Base-by-base conservation (phyloP, 257 asterid species). In the Plantago ovata region DNA sequence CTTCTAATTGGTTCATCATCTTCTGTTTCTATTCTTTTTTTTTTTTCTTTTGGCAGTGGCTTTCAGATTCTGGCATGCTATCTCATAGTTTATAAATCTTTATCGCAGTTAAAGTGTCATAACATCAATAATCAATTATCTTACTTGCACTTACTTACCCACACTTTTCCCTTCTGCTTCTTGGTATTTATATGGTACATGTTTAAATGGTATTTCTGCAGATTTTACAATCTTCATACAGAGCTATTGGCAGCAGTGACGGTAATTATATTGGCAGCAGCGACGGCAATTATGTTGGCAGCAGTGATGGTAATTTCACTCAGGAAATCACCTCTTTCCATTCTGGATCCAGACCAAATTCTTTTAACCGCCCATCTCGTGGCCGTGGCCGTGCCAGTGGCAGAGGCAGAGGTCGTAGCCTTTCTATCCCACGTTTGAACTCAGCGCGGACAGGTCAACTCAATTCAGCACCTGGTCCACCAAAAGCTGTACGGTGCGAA, bases 151-250 rank as follows among this genome's bases (percentile, higher is more conserved):
- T 6, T 12, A 58, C 13, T 47, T 33, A 51, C 7, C 2, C 62
- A 39, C 51, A 46, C 22, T 23, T 50, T 41, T 23, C 10, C 60
- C 1, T 41, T 43, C 9, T 28, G 61, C 57, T 28, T 28, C 36
- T 28, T 28, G 36, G 36, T 28, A 28, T 28, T 24, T 28, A 28
- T 28, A 28, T n/a, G 36, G 36, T 8, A 28, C 36, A 28, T 28
- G 36, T 28, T 28, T 3, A 28, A 28, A 8, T 28, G 36, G 6
- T 28, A 6, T 28, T 71, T 66, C 46, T 69, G 72, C 85, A 82
- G 89, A 69, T 69, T 57, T 58, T 47, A 36, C 89, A 62, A 64
- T 36, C 87, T 64, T 40, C 79, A 20, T 71, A 72, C 50, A 65
- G 73, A 49, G 70, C 54, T 68, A 28, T 51, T 36, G 69, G 83